phyloP scores from a whole-genome alignment of 768 basidiomycete species.

The Mrakia gelida region DNA sequence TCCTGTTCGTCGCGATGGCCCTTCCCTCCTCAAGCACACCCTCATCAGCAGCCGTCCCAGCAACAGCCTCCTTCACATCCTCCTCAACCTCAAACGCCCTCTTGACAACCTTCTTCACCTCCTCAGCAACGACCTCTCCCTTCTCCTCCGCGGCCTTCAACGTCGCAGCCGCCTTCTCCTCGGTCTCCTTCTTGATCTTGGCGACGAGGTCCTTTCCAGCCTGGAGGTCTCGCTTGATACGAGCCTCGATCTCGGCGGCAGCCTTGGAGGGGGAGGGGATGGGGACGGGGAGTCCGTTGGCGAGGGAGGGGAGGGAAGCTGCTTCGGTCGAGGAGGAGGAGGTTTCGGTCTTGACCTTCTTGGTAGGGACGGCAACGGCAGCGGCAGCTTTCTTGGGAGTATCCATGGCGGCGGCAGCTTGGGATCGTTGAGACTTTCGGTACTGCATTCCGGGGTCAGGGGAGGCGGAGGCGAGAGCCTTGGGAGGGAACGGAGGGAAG shows the following conservation, averaged over 20 bases:
- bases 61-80: constrained; percentile 48
- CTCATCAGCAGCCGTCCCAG: constrained; percentile 57
- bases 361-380: neutral
- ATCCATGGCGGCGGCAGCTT: constrained; percentile 42
- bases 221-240: constrained; percentile 30
- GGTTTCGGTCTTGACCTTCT: neutral
- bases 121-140: neutral
- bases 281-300: neutral
- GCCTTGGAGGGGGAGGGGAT: constrained; percentile 27
- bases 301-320: constrained; percentile 35
- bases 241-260: constrained; percentile 32
- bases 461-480: constrained; percentile 61
- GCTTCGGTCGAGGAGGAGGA: constrained; percentile 5
- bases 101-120: constrained; percentile 11
- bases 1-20: constrained; percentile 60
- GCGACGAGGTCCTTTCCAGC: constrained; percentile 22
- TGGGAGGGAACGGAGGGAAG: neutral
- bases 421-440: constrained; percentile 58
- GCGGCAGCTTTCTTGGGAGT: constrained; percentile 41
- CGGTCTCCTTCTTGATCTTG: constrained; percentile 10
- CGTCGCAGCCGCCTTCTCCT: neutral
- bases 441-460: constrained; percentile 77
- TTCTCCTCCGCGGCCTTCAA: neutral
- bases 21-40: constrained; percentile 52
- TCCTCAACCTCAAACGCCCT: constrained; percentile 17